phyloP scores from a whole-genome alignment of 164 flowering plant genomes.

The Euptelea pleiosperma region DNA sequence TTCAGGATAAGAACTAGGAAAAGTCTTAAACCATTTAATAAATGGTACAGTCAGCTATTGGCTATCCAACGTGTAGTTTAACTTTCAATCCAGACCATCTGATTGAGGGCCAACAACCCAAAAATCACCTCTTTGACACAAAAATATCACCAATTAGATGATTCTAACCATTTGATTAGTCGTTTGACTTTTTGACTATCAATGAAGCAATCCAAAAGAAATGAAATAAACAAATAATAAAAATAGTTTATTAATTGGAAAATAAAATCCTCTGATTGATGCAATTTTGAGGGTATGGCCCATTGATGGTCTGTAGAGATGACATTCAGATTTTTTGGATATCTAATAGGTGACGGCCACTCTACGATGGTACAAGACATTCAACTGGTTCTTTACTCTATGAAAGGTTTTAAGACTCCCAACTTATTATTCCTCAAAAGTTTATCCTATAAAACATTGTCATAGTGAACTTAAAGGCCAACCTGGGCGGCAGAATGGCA shows the following conservation, averaged over 20 bases:
- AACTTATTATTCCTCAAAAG: too few relatives aligned
- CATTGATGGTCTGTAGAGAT: too few relatives aligned
- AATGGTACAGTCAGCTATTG: background rate
- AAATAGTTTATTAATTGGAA: too few relatives aligned
- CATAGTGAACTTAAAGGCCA: slow-evolving; percentile 23
- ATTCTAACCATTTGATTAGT: slow-evolving; percentile 3
- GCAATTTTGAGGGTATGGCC: too few relatives aligned
- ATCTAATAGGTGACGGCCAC: too few relatives aligned
- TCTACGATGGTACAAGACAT: too few relatives aligned
- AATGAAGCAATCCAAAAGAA: too few relatives aligned
- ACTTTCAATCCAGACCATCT: background rate
- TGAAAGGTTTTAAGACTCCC: too few relatives aligned
- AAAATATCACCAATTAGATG: background rate
- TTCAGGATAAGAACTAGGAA: background rate
- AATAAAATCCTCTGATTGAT: too few relatives aligned
- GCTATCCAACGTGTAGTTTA: background rate
- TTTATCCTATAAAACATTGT: background rate
- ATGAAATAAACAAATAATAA: too few relatives aligned
- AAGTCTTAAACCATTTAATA: background rate
- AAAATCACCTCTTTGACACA: background rate
- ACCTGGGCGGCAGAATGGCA: slow-evolving; percentile 91
- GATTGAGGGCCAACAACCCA: background rate
- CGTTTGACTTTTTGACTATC: background rate
- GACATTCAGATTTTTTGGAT: too few relatives aligned
- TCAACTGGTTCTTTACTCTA: too few relatives aligned